Evolutionary conservation across 2,329 filamentous ascomycete genomes (phyloP), one percentile per base, ranked within the genome.

Genomic region (Penicillium sp.): DNA sequence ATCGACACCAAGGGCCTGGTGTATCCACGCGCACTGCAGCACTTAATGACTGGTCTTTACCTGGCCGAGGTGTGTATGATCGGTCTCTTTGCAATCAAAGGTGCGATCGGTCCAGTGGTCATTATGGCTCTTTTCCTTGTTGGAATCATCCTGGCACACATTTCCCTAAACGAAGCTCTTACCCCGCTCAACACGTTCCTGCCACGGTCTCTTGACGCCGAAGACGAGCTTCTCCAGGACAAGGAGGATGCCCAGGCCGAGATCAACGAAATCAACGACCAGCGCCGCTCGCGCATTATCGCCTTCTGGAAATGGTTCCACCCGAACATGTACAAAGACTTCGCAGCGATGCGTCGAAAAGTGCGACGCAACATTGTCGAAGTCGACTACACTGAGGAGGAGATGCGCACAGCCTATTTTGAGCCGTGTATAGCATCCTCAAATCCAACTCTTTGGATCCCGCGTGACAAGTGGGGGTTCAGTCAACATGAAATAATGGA

Each of bases 1-100:
- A 81, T 94, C 62, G 89, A 96, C 63, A 95, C 87, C 35, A 89
- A 93, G 60, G 90, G 91, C 2, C 78, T 94, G 2, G 86, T 91
- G 54, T 96, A 96, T 63, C 87, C 89, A 0, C 82, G 85, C 11
- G 89, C 89, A 0, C 74, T 96, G 16, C 84, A 93, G 64, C 90
- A 96, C 52, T 78, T 95, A 28, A 79, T 94, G 31, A 84, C 84
- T 0, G 89, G 91, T 10, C 70, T 95, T 16, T 96, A 97, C 65
- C 77, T 96, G 20, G 84, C 86, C 1, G 82, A 94, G 58, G 68
- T 91, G 11, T 93, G 88, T 69, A 77, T 96, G 67, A 85, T 95
- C 54, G 89, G 89, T 18, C 77, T 96, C 1, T 90, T 95, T 59
- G 85, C 79, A 36, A 80, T 91, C 42, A 82, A 80, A 8, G 73